Conservation (phyloP, 306 rosid species). For the Leucaena leucocephala region DNA sequence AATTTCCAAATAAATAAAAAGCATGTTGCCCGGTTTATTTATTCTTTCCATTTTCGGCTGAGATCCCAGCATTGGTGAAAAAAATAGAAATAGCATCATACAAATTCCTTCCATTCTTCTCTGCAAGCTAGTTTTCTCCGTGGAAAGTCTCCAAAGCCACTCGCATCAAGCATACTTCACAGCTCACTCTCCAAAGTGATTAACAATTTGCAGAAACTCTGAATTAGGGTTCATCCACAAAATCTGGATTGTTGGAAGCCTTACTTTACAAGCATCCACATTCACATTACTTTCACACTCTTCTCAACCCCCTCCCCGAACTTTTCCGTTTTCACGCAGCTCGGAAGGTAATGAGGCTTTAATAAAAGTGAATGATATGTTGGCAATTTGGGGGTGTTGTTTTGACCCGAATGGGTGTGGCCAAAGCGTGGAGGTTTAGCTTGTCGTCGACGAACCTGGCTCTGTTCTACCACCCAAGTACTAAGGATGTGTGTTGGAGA, state of each 20-base stretch:
- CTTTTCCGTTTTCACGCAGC: neutral
- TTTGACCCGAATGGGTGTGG: slow-evolving; percentile 55
- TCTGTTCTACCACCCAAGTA: slow-evolving; percentile 48
- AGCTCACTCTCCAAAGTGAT: neutral
- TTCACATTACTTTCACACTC: slow-evolving; percentile 6
- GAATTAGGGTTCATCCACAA: slow-evolving; percentile 32
- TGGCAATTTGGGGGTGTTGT: slow-evolving; percentile 26
- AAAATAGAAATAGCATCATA: neutral
- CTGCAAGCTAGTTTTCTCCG: neutral
- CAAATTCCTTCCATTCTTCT: neutral
- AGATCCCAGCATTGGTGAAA: neutral
- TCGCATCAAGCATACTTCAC: neutral
- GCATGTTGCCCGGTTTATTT: neutral
- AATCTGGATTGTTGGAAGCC: neutral
- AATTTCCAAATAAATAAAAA: neutral
- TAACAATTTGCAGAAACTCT: neutral
- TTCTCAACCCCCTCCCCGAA: neutral
- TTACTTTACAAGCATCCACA: neutral
- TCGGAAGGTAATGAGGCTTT: neutral
- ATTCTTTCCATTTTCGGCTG: neutral
- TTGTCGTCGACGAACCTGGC: slow-evolving; percentile 68
- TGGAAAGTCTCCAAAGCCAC: neutral
- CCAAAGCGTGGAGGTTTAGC: slow-evolving; percentile 62
- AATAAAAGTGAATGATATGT: slow-evolving; percentile 33
- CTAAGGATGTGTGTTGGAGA: slow-evolving; percentile 56